Conservation (phyloP, 768 basidiomycete genomes). For the Leccinum boreale region DNA sequence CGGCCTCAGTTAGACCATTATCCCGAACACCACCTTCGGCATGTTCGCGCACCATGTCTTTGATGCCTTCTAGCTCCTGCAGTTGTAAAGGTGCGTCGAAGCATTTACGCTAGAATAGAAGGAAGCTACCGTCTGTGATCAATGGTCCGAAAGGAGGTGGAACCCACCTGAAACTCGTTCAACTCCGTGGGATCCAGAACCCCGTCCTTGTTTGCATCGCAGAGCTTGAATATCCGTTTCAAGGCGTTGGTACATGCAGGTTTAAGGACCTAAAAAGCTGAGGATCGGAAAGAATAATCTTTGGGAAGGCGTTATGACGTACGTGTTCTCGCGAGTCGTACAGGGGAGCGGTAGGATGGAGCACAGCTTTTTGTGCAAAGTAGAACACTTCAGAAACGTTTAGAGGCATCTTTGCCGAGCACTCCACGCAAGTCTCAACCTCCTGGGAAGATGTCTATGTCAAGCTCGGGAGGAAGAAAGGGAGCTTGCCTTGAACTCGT, state of each 20-base stretch:
- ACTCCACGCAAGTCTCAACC: conserved; percentile 97
- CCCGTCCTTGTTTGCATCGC: conserved; percentile 93
- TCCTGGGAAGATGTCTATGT: conserved; percentile 52
- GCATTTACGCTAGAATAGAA: conserved; percentile 71
- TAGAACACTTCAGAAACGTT: conserved; percentile 98
- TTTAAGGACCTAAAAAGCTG: conserved; percentile 71
- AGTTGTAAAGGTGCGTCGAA: conserved; percentile 90
- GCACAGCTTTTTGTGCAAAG: conserved; percentile 96
- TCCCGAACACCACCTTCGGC: conserved; percentile 72
- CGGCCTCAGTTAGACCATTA: conserved; percentile 84
- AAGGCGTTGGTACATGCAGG: conserved; percentile 87
- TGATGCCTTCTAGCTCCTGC: conserved; percentile 96
- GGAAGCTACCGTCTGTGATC: not conserved
- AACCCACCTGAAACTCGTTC: conserved; percentile 91
- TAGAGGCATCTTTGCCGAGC: conserved; percentile 84
- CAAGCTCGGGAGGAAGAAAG: not conserved
- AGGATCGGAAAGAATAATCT: conserved; percentile 8
- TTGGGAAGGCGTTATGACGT: conserved; percentile 27
- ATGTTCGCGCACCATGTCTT: conserved; percentile 82
- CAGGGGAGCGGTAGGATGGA: conserved; percentile 94
- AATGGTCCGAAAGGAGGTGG: not conserved
- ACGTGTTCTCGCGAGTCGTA: conserved; percentile 97
- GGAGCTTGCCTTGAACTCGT: conserved; percentile 86
- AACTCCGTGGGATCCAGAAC: conserved; percentile 86
- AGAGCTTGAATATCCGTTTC: conserved; percentile 92